Conservation (phyloP, 2,329 filamentous ascomycete species). For the Lecanicillium sp. region DNA sequence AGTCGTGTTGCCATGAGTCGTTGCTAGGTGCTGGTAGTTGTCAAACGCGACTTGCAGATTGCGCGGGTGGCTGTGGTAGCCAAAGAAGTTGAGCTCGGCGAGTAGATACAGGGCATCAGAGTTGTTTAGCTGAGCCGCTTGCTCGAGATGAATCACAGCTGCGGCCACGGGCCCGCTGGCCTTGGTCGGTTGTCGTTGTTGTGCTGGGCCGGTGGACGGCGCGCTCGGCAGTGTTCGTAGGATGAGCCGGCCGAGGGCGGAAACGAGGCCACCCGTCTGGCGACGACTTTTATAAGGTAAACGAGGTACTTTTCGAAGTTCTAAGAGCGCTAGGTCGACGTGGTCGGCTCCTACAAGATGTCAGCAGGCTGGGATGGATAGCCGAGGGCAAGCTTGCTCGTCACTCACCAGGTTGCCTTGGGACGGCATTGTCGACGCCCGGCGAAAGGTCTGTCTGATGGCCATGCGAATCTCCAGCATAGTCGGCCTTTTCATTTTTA, state of each 20-base stretch:
- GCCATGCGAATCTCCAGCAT: constrained; percentile 23
- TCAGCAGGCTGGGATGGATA: constrained; percentile 11
- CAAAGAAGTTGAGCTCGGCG: constrained; percentile 93
- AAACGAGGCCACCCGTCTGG: constrained; percentile 36
- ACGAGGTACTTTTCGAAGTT: constrained; percentile 42
- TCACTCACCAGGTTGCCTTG: constrained; percentile 30
- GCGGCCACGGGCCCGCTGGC: constrained; percentile 38
- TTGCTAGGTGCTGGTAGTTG: constrained; percentile 72
- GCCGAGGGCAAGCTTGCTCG: not conserved
- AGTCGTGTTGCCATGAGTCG: constrained; percentile 74
- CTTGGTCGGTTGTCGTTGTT: constrained; percentile 21
- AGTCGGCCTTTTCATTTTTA: constrained; percentile 19
- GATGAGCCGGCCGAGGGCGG: constrained; percentile 33
- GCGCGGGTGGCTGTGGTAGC: constrained; percentile 81
- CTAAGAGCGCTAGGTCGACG: constrained; percentile 42
- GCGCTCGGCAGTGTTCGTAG: constrained; percentile 42
- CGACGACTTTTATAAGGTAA: constrained; percentile 34
- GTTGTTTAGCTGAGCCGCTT: constrained; percentile 49
- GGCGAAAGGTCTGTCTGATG: constrained; percentile 22
- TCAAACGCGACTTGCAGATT: constrained; percentile 74
- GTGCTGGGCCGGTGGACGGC: constrained; percentile 37
- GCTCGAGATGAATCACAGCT: constrained; percentile 44
- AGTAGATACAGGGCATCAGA: constrained; percentile 83
- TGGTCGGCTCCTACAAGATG: constrained; percentile 39
- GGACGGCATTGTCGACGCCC: constrained; percentile 17